phyloP scores from a whole-genome alignment of 352 stramenopile genomes.

The Phytophthora citricola region DNA sequence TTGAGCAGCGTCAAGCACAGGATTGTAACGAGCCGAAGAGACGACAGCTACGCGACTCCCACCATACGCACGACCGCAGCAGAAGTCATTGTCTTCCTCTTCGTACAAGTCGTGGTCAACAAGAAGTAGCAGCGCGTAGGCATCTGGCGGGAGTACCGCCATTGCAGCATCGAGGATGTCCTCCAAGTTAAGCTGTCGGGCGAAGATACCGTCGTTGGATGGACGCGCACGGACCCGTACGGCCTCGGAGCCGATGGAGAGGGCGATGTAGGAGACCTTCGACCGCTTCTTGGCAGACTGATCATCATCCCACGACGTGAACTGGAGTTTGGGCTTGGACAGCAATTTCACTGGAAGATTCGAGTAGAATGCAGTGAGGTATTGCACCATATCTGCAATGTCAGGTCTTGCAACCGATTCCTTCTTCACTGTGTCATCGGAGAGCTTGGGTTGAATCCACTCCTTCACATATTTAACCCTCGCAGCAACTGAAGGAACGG shows the following conservation, averaged over 20 bases:
- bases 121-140: slow-evolving; percentile 27
- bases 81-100: slow-evolving; percentile 32
- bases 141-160: slow-evolving; percentile 17
- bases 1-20: slow-evolving; percentile 12
- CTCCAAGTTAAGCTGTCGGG: slow-evolving; percentile 25
- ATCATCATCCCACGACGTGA: slow-evolving; percentile 22
- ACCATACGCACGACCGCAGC: slow-evolving; percentile 30
- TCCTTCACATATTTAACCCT: slow-evolving; percentile 22
- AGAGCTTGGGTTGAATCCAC: slow-evolving; percentile 24
- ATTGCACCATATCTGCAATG: slow-evolving; percentile 15
- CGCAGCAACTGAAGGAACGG: slow-evolving; percentile 19
- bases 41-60: slow-evolving; percentile 31
- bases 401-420: slow-evolving; percentile 9
- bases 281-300: slow-evolving; percentile 17
- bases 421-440: not conserved
- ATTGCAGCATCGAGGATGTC: slow-evolving; percentile 31
- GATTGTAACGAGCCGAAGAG: slow-evolving; percentile 30
- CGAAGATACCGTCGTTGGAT: slow-evolving; percentile 27
- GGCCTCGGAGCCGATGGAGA: slow-evolving; percentile 25
- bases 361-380: slow-evolving; percentile 23
- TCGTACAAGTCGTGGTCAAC: slow-evolving; percentile 36
- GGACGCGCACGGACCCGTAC: slow-evolving; percentile 25
- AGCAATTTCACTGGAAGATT: slow-evolving; percentile 29
- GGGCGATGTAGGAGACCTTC: slow-evolving; percentile 21
- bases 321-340: slow-evolving; percentile 23